Percentiles rank a stretch among this genome's conserved stretches.
Evolutionary conservation across 2,329 filamentous ascomycete species (phyloP).

Genomic region (Aaosphaeria arxii): DNA sequence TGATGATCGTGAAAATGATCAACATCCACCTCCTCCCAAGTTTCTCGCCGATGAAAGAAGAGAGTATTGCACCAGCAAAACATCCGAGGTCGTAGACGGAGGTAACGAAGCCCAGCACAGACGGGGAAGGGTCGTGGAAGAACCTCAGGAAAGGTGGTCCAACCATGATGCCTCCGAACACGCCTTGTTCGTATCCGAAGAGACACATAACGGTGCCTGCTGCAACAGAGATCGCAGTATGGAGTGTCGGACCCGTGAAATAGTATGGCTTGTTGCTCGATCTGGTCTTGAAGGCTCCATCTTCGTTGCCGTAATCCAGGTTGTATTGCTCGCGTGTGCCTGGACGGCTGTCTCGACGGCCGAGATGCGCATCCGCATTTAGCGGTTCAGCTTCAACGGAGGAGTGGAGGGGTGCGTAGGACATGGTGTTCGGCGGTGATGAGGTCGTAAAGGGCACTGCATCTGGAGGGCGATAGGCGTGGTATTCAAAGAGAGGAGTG

Average conservation of each 20-base stretch:
- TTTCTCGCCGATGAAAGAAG: conserved; percentile 18
- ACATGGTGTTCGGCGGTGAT: neutral
- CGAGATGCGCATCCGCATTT: neutral
- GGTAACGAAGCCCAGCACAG: conserved; percentile 3
- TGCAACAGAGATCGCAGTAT: conserved; percentile 19
- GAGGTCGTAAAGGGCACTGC: neutral
- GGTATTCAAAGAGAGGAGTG: too few species aligned
- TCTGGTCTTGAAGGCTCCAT: neutral
- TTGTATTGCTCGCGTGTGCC: neutral
- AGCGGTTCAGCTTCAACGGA: neutral
- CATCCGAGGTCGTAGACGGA: conserved; percentile 15
- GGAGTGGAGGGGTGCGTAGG: neutral
- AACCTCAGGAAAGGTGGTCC: conserved; percentile 1
- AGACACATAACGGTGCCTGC: conserved; percentile 20
- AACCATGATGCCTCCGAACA: conserved; percentile 7
- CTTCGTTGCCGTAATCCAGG: neutral
- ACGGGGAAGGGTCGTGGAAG: conserved; percentile 1
- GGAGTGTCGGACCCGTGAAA: conserved; percentile 5
- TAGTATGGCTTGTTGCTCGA: neutral
- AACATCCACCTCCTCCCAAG: conserved; percentile 20
- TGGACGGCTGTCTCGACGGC: neutral
- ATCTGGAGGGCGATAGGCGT: too few species aligned
- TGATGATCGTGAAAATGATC: conserved; percentile 18
- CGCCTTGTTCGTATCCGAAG: conserved; percentile 23
- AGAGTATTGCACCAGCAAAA: conserved; percentile 22